phyloP scores from a whole-genome alignment of 495 filamentous ascomycete species.

The Lophium mytilinum region DNA sequence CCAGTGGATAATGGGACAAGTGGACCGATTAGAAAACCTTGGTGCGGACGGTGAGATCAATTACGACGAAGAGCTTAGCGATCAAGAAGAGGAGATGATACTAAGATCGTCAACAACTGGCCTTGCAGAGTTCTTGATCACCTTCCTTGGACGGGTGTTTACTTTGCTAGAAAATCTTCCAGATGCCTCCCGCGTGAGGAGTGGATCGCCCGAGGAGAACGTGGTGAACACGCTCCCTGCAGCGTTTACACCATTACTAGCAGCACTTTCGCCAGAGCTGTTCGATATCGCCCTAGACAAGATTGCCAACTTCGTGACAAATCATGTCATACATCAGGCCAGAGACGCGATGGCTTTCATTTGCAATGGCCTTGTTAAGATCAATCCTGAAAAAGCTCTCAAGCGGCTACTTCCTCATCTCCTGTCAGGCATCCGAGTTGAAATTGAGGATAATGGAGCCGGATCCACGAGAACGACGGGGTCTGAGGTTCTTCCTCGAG shows the following conservation, averaged over 20 bases:
- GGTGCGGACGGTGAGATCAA: conserved; percentile 76
- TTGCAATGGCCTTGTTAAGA: conserved; percentile 90
- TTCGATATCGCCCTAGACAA: conserved; percentile 89
- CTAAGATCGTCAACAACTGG: conserved; percentile 93
- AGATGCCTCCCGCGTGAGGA: conserved; percentile 75
- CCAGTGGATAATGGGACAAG: conserved; percentile 88
- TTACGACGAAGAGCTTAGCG: conserved; percentile 72
- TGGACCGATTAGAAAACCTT: conserved; percentile 85
- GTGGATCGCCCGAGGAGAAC: conserved; percentile 90
- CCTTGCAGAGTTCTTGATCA: conserved; percentile 82
- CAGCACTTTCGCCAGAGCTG: conserved; percentile 83
- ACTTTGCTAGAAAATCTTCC: conserved; percentile 91
- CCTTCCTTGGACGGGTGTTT: conserved; percentile 89
- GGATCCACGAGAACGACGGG: conserved; percentile 90
- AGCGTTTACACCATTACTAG: conserved; percentile 82
- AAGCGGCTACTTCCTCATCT: conserved; percentile 85
- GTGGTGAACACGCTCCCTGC: conserved; percentile 94
- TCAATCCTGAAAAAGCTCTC: conserved; percentile 84
- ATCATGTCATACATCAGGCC: conserved; percentile 95
- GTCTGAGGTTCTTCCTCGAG: conserved; percentile 83
- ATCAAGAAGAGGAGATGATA: conserved; percentile 82
- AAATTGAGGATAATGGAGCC: conserved; percentile 96
- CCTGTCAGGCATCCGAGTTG: conserved; percentile 82
- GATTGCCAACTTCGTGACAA: conserved; percentile 83
- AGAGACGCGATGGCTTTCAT: conserved; percentile 98